Conservation (phyloP, 202 grass and related monocot species). For the Bolboschoenoplectus hybrid region DNA sequence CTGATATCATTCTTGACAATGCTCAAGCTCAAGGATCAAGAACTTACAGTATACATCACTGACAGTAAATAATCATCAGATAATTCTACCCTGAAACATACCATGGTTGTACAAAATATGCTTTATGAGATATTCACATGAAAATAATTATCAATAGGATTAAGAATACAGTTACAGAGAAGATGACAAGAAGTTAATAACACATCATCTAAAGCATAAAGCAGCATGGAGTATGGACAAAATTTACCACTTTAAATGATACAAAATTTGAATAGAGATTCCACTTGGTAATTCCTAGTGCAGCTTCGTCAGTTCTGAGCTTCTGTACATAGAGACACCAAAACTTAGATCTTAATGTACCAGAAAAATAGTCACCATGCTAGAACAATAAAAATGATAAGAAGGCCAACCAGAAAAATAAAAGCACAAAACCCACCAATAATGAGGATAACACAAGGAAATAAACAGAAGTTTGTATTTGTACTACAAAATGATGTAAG, state of each 20-base stretch:
- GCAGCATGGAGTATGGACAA: background rate
- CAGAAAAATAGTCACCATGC: background rate
- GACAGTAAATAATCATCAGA: background rate
- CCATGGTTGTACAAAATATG: background rate
- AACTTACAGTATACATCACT: background rate
- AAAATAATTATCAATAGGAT: conserved; percentile 23
- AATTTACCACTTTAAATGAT: background rate
- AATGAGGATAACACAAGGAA: background rate
- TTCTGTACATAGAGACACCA: conserved; percentile 27
- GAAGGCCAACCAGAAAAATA: background rate
- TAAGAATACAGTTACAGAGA: background rate
- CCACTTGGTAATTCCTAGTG: background rate
- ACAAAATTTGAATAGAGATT: background rate
- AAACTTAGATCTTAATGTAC: conserved; percentile 5
- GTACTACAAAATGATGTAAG: background rate
- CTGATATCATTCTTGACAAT: background rate
- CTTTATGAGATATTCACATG: conserved; percentile 25
- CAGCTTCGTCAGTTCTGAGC: conserved; percentile 21
- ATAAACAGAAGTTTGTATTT: background rate
- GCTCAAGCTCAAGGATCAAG: background rate
- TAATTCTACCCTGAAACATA: background rate
- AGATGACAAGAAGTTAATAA: background rate
- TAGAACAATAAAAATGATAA: conserved; percentile 23
- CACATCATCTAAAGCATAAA: background rate
- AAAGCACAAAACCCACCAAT: background rate